Base-by-base conservation (phyloP, 2,329 filamentous ascomycete species). In the Coleophoma eucalyptorum region DNA sequence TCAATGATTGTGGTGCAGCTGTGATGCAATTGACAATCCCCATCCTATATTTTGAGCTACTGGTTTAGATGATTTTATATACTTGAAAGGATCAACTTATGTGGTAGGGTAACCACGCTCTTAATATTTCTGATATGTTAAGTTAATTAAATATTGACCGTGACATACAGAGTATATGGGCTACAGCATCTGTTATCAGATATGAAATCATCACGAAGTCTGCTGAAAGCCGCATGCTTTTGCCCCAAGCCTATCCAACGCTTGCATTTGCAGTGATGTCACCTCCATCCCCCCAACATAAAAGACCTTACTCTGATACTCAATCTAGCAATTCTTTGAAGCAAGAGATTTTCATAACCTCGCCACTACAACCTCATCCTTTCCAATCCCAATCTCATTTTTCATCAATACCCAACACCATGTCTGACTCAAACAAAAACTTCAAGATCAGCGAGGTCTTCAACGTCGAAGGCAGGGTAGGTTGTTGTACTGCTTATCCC, bases 401-500 rank as follows among this genome's bases (percentile, higher is more conserved):
- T 26, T 43, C 48, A 44, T 41, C 41, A n/a, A 35, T 21, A 8
- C 2, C 34, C 26, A 8, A 16, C 26, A 26, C 20, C 16, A 50
- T 50, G 48, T 46, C 48, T 45, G 19, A 43, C n/a, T 44, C 26
- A 33, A 51, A 51, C 42, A 35, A 40, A 12, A 42, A 42, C 43
- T 47, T 51, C 34, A 3, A 40, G 13, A 33, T 47, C 6, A 20
- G 19, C n/a, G 35, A 51, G 34, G 43, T 51, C 20, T 51, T 51
- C 49, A 51, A 47, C 42, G 49, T 51, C n/a, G 48, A 51, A 43
- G 49, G 31, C 43, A 50, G 31, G 31, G 42, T 50, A 20, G 10
- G 32, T 46, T 41, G 8, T 18, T 18, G 11, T 8, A 11, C 18
- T 11, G 16, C 8, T 18, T 41, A 11, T 8, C n/a, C n/a, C n/a